Conservation (phyloP, 2,329 filamentous ascomycete species). For the Paramyrothecium sp. region DNA sequence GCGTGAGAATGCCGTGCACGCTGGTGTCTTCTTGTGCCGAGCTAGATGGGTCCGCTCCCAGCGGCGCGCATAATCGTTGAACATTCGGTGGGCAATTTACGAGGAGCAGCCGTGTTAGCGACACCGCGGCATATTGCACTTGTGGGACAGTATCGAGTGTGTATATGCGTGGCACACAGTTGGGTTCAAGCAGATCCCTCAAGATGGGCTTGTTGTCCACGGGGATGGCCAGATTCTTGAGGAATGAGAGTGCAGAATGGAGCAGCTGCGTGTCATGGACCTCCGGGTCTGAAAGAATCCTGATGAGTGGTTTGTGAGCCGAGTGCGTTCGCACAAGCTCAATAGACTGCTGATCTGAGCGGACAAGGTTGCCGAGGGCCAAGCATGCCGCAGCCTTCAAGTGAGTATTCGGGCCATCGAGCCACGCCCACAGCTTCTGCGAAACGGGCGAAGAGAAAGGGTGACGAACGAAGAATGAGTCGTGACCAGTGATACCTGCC, state of each 20-base stretch:
- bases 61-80: slow-evolving; percentile 41
- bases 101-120: slow-evolving; percentile 56
- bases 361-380: slow-evolving; percentile 59
- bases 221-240: slow-evolving; percentile 65
- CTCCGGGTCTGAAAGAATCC: slow-evolving; percentile 39
- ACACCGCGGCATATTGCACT: slow-evolving; percentile 59
- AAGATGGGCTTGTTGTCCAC: slow-evolving; percentile 51
- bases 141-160: slow-evolving; percentile 48
- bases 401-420: slow-evolving; percentile 34
- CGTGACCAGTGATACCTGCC: slow-evolving; percentile 51
- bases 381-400: slow-evolving; percentile 60
- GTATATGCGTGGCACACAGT: slow-evolving; percentile 53
- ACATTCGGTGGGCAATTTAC: slow-evolving; percentile 53
- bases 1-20: slow-evolving; percentile 32
- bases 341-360: slow-evolving; percentile 53
- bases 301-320: slow-evolving; percentile 42
- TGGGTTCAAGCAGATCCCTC: slow-evolving; percentile 43
- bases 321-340: slow-evolving; percentile 44
- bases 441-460: slow-evolving; percentile 41
- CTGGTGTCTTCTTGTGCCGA: slow-evolving; percentile 24
- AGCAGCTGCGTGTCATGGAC: slow-evolving; percentile 49
- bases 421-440: slow-evolving; percentile 45
- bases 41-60: slow-evolving; percentile 28
- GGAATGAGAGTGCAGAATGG: slow-evolving; percentile 57
- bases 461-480: slow-evolving; percentile 41